These are phyloP conservation scores for Perkinsus chesapeaki DNA, from an alignment of 169 alveolate genomes.

Conservation along the genomic window DNA sequence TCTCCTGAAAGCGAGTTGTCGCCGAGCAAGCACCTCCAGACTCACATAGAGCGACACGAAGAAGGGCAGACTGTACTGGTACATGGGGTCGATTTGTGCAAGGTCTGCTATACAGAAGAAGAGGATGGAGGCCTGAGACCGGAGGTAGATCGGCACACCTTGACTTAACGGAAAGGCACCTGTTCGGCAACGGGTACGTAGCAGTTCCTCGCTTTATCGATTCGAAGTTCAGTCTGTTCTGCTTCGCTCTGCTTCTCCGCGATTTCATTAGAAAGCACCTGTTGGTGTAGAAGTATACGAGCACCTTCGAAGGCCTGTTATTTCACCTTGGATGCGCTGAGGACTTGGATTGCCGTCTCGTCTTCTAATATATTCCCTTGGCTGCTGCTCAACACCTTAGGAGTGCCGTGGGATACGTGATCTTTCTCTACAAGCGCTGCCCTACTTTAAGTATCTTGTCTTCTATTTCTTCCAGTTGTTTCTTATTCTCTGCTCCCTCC, in stretches of 20 bases:
- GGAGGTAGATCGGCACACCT: neutral
- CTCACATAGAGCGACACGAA: constrained; percentile 38
- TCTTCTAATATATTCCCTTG: constrained; percentile 65
- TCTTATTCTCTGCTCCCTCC: constrained; percentile 63
- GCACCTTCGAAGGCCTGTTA: neutral
- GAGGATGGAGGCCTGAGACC: constrained; percentile 51
- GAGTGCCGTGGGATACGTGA: neutral
- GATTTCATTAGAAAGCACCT: constrained; percentile 46
- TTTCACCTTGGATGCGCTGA: constrained; percentile 55
- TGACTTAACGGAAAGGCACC: neutral
- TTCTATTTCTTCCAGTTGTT: constrained; percentile 56
- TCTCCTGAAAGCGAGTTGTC: neutral
- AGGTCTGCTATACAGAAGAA: constrained; percentile 71
- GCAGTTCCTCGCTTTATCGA: constrained; percentile 65
- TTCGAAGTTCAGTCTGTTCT: constrained; percentile 62
- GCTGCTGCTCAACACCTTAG: constrained; percentile 39
- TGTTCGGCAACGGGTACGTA: constrained; percentile 46
- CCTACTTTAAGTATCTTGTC: constrained; percentile 58
- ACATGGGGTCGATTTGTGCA: constrained; percentile 71
- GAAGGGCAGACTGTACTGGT: constrained; percentile 65
- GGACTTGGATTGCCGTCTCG: constrained; percentile 61
- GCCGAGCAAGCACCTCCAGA: neutral
- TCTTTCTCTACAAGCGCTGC: neutral
- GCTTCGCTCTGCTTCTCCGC: constrained; percentile 58
- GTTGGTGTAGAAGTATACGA: neutral